Conservation (phyloP, 208 protist genomes). For the Borovskyia barvae region DNA sequence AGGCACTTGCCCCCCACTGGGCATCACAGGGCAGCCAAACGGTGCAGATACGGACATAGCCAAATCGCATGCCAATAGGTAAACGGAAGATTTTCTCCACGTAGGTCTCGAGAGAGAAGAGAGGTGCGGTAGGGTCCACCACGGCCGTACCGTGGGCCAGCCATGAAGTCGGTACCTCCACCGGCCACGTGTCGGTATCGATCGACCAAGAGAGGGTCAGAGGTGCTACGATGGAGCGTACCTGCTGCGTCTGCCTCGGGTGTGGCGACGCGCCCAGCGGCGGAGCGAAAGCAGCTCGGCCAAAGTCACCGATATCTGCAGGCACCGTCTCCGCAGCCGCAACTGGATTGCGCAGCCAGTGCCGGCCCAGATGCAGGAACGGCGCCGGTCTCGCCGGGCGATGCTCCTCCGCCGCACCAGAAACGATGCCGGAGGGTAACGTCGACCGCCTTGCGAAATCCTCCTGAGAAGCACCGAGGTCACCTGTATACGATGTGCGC, state of each 20-base stretch:
- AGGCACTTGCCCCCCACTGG: neutral
- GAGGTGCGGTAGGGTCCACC: slow-evolving; percentile 17
- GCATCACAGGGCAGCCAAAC: slow-evolving; percentile 1
- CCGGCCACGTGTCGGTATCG: too few species aligned
- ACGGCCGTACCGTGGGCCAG: slow-evolving; percentile 11
- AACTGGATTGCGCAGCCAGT: slow-evolving; percentile 1
- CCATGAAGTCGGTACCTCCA: too few species aligned
- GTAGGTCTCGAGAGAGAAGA: slow-evolving; percentile 23
- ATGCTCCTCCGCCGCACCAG: too few species aligned
- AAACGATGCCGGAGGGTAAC: too few species aligned
- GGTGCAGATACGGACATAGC: slow-evolving; percentile 4
- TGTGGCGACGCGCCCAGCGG: neutral
- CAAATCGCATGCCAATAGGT: slow-evolving; percentile 19
- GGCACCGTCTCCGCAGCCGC: neutral
- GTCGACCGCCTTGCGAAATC: too few species aligned
- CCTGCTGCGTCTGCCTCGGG: too few species aligned
- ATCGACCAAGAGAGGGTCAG: too few species aligned
- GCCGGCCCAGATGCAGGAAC: slow-evolving; percentile 1
- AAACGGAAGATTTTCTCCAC: slow-evolving; percentile 8
- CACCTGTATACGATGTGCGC: slow-evolving; percentile 1
- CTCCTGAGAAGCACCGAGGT: slow-evolving; percentile 3
- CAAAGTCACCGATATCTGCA: neutral
- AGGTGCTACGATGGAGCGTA: too few species aligned
- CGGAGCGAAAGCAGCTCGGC: too few species aligned
- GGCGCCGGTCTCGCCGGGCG: neutral